phyloP scores from a whole-genome alignment of 2,329 filamentous ascomycete genomes.

The Colletotrichum tropicicola region DNA sequence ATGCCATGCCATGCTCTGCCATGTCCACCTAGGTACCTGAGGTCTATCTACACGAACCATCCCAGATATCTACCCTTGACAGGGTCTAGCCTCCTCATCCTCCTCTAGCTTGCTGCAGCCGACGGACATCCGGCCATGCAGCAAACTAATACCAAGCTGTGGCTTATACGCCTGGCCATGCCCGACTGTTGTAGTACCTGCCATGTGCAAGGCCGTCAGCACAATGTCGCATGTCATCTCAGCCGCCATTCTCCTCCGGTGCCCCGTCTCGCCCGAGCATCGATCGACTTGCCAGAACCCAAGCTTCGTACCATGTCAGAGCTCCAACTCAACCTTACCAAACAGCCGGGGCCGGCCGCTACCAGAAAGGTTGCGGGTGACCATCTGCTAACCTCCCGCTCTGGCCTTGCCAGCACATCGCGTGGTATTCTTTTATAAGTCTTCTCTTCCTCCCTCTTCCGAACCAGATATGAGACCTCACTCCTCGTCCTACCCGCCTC shows the following conservation, averaged over 20 bases:
- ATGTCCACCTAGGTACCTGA: neutral
- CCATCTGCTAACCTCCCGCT: neutral
- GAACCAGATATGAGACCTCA: neutral
- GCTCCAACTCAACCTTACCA: slow-evolving; percentile 25
- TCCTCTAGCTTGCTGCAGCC: slow-evolving; percentile 4
- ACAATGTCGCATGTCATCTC: slow-evolving; percentile 16
- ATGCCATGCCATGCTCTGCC: neutral
- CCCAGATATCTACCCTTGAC: slow-evolving; percentile 6
- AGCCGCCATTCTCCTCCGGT: neutral
- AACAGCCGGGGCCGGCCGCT: slow-evolving; percentile 6
- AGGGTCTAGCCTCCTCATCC: slow-evolving; percentile 1
- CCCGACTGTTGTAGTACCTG: slow-evolving; percentile 6
- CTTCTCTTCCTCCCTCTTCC: neutral
- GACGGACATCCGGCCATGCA: slow-evolving; percentile 27
- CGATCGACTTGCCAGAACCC: slow-evolving; percentile 3
- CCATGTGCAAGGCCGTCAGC: slow-evolving; percentile 26
- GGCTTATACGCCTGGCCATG: slow-evolving; percentile 15
- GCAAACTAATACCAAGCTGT: slow-evolving; percentile 5
- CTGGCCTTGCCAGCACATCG: slow-evolving; percentile 3
- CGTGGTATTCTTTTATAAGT: slow-evolving; percentile 13
- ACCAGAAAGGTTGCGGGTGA: neutral
- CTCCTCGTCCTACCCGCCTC: slow-evolving; percentile 1
- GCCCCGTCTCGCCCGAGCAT: slow-evolving; percentile 11
- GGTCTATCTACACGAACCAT: neutral
- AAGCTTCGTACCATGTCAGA: slow-evolving; percentile 19